Evolutionary conservation across 1,139 yeast species (phyloP).

Genomic region (Scheffersomyces titani): DNA sequence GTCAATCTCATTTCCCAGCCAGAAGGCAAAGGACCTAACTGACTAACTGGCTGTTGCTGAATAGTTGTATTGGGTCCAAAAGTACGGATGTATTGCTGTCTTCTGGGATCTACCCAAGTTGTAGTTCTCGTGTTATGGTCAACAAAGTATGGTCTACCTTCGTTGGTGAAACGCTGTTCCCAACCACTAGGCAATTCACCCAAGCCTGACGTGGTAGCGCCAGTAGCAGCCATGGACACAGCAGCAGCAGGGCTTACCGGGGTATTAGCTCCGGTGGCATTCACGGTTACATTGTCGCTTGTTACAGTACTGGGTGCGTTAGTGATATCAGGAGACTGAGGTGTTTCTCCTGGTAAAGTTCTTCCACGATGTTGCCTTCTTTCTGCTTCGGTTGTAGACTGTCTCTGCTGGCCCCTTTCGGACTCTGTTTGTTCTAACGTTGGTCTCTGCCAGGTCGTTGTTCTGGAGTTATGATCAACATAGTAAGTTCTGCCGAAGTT

Average conservation of each 20-base stretch:
- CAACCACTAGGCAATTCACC: conserved; percentile 98
- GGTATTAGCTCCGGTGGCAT: conserved; percentile 45
- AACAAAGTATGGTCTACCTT: conserved; percentile 96
- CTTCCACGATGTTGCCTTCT: conserved; percentile 90
- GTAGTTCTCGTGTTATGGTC: conserved; percentile 98
- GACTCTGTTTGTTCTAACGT: conserved; percentile 67
- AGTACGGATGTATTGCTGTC: conserved; percentile 97
- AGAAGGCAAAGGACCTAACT: conserved; percentile 94
- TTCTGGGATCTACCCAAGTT: conserved; percentile 99
- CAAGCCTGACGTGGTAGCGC: conserved; percentile 91
- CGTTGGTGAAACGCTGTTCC: conserved; percentile 98
- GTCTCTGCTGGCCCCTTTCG: conserved; percentile 62
- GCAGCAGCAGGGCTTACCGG: conserved; percentile 71
- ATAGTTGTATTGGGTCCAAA: conserved; percentile 88
- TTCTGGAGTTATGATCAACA: conserved; percentile 95
- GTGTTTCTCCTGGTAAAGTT: conserved; percentile 79
- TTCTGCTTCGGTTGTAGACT: conserved; percentile 76
- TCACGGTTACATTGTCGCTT: conserved; percentile 47
- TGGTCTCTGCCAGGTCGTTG: conserved; percentile 98
- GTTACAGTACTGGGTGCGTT: conserved; percentile 30
- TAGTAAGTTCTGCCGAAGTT: conserved; percentile 96
- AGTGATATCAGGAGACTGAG: conserved; percentile 37
- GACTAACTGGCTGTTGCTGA: conserved; percentile 98
- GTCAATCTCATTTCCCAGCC: conserved; percentile 99
- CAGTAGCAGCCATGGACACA: conserved; percentile 79